Conservation (phyloP, 164 flowering plant species). For the Brasenia schreberi region DNA sequence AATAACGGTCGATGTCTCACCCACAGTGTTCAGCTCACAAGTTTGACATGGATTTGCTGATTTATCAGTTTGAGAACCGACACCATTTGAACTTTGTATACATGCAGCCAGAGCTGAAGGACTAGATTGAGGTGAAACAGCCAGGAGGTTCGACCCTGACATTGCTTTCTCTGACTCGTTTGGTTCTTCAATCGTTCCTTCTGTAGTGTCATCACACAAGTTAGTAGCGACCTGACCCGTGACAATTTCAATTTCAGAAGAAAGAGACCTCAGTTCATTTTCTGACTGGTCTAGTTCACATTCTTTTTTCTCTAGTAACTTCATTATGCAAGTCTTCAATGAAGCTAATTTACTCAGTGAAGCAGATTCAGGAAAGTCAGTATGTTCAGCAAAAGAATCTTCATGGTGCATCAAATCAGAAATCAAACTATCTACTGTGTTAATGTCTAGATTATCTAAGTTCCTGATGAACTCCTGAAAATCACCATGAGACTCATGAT, state of each 20-base stretch:
- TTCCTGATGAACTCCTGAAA: slow-evolving; percentile 27
- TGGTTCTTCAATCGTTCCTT: background rate
- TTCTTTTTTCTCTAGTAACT: slow-evolving; percentile 64
- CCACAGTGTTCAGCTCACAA: background rate
- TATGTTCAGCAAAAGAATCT: slow-evolving; percentile 39
- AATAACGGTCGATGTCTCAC: background rate
- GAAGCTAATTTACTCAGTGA: slow-evolving; percentile 45
- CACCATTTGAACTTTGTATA: background rate
- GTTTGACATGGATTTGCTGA: background rate
- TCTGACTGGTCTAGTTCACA: slow-evolving; percentile 77
- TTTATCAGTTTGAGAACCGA: background rate
- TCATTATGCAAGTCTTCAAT: slow-evolving; percentile 48
- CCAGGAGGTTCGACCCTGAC: background rate
- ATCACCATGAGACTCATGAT: slow-evolving; percentile 18
- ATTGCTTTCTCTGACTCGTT: background rate
- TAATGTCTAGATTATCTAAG: slow-evolving; percentile 39
- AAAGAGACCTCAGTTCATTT: slow-evolving; percentile 55
- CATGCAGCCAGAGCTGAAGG: background rate
- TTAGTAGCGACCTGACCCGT: slow-evolving; percentile 17
- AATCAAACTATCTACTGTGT: slow-evolving; percentile 26
- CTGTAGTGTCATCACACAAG: background rate
- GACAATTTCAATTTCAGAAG: slow-evolving; percentile 14
- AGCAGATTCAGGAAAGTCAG: slow-evolving; percentile 35
- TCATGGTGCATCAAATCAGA: slow-evolving; percentile 47
- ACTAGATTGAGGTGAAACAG: background rate